These are phyloP conservation scores for Lasiodiplodia hormozganensis DNA, from an alignment of 2,329 filamentous ascomycete genomes.

Conservation along the genomic window DNA sequence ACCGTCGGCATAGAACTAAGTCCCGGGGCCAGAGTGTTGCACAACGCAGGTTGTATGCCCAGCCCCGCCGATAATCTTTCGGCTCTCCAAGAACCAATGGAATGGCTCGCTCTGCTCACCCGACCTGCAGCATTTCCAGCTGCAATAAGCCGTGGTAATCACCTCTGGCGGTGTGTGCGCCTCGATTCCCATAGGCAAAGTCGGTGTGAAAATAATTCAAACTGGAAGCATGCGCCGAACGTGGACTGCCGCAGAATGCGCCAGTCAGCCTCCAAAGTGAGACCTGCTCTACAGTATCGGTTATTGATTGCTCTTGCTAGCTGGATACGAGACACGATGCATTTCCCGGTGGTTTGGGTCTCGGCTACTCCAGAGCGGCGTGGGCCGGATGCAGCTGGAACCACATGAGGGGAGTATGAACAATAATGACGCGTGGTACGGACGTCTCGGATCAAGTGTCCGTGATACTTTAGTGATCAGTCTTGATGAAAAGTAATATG, in stretches of 20 bases:
- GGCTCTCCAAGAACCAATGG: neutral
- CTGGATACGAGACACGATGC: neutral
- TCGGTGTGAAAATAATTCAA: neutral
- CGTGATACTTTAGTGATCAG: neutral
- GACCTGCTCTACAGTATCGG: neutral
- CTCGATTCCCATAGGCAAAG: neutral
- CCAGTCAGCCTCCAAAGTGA: neutral
- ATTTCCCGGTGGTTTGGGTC: neutral
- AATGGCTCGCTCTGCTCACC: neutral
- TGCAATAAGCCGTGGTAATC: constrained; percentile 15
- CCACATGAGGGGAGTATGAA: neutral
- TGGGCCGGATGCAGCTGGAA: neutral
- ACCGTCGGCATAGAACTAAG: neutral
- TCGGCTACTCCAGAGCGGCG: neutral
- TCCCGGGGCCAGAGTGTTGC: neutral
- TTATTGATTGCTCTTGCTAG: neutral
- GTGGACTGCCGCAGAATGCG: neutral
- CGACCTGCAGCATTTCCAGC: neutral
- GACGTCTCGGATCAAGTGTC: neutral
- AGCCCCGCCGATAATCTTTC: constrained; percentile 11
- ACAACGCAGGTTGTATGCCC: neutral
- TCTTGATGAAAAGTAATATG: neutral
- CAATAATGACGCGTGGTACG: neutral
- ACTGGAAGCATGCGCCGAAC: neutral
- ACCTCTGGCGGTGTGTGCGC: constrained; percentile 3